Conservation (phyloP, 73 alveolate genomes). For the Loxodes magnus region DNA sequence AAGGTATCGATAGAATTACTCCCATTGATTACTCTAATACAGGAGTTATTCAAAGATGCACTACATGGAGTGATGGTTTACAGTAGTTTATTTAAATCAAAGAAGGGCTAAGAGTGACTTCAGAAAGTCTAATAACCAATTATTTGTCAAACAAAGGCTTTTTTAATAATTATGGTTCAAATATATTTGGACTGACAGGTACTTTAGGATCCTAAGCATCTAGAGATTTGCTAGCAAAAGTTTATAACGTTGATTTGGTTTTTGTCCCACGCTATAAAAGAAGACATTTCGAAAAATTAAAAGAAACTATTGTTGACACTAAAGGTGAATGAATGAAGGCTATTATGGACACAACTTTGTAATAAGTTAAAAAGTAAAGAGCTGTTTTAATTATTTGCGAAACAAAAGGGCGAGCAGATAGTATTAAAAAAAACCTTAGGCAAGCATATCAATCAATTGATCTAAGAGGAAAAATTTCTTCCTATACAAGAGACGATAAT, state of each 20-base stretch:
- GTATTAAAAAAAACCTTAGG: neutral
- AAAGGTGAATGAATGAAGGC: neutral
- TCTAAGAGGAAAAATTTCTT: no score
- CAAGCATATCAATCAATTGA: neutral
- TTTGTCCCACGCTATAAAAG: neutral
- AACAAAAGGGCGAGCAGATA: slow-evolving; percentile 9
- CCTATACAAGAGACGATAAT: slow-evolving; percentile 1
- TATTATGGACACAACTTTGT: neutral
- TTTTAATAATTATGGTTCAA: slow-evolving; percentile 5
- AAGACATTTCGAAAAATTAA: neutral
- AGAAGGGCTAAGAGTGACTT: neutral
- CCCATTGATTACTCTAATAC: slow-evolving; percentile 16
- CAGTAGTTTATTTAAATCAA: slow-evolving; percentile 17
- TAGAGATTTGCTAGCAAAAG: neutral
- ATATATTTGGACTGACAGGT: slow-evolving; percentile 13
- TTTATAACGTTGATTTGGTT: slow-evolving; percentile 1
- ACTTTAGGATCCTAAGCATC: slow-evolving; percentile 13
- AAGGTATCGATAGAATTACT: neutral
- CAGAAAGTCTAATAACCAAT: slow-evolving; percentile 16
- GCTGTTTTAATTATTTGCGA: slow-evolving; percentile 28
- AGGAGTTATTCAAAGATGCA: slow-evolving; percentile 8
- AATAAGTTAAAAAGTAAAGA: neutral
- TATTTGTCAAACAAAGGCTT: slow-evolving; percentile 10
- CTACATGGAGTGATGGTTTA: slow-evolving; percentile 23
- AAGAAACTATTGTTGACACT: neutral